These are phyloP conservation scores for Condylostoma magnum DNA, from an alignment of 169 alveolate genomes.

Conservation along the genomic window DNA sequence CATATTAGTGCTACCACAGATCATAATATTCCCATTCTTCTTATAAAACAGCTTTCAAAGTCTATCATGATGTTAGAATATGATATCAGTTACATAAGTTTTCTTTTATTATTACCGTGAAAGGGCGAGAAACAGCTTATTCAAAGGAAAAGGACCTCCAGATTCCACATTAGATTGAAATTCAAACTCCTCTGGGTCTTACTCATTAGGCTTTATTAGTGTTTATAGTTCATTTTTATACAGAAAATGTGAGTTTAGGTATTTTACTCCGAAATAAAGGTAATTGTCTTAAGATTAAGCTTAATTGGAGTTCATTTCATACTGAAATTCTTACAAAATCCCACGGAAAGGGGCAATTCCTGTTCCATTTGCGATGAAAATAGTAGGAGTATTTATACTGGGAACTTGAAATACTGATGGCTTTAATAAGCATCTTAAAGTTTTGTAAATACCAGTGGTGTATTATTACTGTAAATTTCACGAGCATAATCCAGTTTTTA, in stretches of 20 bases:
- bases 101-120: constrained; percentile 21
- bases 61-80: background rate
- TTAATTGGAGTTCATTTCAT: background rate
- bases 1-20: constrained; percentile 10
- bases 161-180: background rate
- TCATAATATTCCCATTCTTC: background rate
- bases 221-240: constrained; percentile 12
- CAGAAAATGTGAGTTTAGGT: constrained; percentile 1
- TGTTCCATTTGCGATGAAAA: background rate
- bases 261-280: constrained; percentile 18
- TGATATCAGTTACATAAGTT: background rate
- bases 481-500: constrained; percentile 27
- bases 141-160: constrained; percentile 11
- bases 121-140: background rate
- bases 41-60: constrained; percentile 12
- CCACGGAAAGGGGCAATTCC: constrained; percentile 28
- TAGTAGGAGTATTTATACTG: background rate
- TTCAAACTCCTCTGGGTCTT: background rate
- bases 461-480: constrained; percentile 10
- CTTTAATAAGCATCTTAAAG: background rate
- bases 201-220: background rate
- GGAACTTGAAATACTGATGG: constrained; percentile 7
- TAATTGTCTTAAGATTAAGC: background rate
- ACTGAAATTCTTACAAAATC: constrained; percentile 4
- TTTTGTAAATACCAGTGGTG: constrained; percentile 10